These are phyloP conservation scores for Xylaria sp. DNA, from an alignment of 2,329 filamentous ascomycete species.

Conservation along the genomic window DNA sequence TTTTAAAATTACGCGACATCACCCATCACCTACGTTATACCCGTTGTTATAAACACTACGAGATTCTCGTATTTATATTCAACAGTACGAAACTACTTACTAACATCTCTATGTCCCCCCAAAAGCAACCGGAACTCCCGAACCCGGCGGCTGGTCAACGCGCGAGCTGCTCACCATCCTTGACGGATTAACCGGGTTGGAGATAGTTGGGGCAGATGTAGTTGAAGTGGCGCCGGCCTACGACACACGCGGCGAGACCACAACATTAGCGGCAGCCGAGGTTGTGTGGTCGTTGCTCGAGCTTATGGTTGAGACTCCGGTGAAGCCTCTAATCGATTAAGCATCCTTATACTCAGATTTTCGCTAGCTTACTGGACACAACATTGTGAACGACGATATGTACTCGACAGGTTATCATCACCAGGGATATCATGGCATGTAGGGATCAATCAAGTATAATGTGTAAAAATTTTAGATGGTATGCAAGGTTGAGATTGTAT, in stretches of 20 bases:
- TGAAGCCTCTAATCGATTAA: constrained; percentile 37
- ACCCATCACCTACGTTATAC: background rate
- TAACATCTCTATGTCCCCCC: constrained; percentile 4
- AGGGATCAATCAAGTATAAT: background rate
- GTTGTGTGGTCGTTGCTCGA: constrained; percentile 78
- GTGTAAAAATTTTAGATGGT: background rate
- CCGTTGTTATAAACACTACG: background rate
- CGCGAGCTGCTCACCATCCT: constrained; percentile 80
- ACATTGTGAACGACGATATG: background rate
- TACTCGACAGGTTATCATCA: background rate
- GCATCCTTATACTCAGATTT: background rate
- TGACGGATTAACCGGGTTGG: constrained; percentile 75
- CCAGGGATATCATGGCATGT: background rate
- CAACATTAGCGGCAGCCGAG: constrained; percentile 78
- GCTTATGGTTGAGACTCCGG: constrained; percentile 63
- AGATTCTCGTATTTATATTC: background rate
- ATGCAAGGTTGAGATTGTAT: constrained; percentile 37
- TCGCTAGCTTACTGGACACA: background rate
- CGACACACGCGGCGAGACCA: constrained; percentile 78
- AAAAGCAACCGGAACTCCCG: constrained; percentile 77
- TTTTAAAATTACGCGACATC: too few species aligned
- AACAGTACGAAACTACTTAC: background rate
- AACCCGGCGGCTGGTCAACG: constrained; percentile 84
- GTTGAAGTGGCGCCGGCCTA: constrained; percentile 84
- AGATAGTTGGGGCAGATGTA: constrained; percentile 81